Evolutionary conservation across 805 yeast species (phyloP).

Genomic region (Pichia membranifaciens): DNA sequence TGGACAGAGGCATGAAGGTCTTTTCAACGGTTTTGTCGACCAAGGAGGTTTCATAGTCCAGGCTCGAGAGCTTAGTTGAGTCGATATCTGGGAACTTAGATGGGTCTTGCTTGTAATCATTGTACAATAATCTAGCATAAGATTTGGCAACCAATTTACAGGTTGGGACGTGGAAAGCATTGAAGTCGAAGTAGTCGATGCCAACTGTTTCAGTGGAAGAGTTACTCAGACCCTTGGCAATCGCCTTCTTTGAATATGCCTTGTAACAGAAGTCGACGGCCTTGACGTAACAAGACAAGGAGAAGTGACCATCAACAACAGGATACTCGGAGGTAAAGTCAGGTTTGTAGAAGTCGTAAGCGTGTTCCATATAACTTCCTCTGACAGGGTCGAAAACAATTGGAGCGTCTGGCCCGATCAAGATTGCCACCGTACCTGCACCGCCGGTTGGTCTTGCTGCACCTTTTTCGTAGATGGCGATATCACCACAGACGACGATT

Average conservation of each 20-base stretch:
- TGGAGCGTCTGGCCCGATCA: conserved; percentile 97
- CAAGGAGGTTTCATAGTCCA: conserved; percentile 72
- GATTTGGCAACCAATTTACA: conserved; percentile 93
- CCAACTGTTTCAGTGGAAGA: conserved; percentile 52
- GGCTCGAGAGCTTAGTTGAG: conserved; percentile 37
- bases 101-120: conserved; percentile 76
- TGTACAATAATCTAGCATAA: conserved; percentile 84
- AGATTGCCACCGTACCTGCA: conserved; percentile 92
- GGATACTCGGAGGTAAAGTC: conserved; percentile 96
- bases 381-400: conserved; percentile 82
- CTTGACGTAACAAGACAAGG: conserved; percentile 87
- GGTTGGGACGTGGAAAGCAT: conserved; percentile 96
- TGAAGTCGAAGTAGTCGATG: conserved; percentile 76
- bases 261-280: conserved; percentile 87
- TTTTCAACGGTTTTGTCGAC: conserved; percentile 80
- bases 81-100: conserved; percentile 53
- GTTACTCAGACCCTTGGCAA: conserved; percentile 42
- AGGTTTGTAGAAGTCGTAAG: conserved; percentile 97
- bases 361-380: conserved; percentile 94
- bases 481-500: conserved; percentile 94
- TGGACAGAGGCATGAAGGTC: conserved; percentile 71
- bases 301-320: conserved; percentile 94
- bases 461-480: conserved; percentile 95
- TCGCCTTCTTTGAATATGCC: conserved; percentile 72
- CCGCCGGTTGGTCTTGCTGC: conserved; percentile 99